Percentiles rank a stretch among this genome's conserved stretches.
phyloP scores from a whole-genome alignment of 1,284 basidiomycete species.

The Fomitopsis schrenkii region DNA sequence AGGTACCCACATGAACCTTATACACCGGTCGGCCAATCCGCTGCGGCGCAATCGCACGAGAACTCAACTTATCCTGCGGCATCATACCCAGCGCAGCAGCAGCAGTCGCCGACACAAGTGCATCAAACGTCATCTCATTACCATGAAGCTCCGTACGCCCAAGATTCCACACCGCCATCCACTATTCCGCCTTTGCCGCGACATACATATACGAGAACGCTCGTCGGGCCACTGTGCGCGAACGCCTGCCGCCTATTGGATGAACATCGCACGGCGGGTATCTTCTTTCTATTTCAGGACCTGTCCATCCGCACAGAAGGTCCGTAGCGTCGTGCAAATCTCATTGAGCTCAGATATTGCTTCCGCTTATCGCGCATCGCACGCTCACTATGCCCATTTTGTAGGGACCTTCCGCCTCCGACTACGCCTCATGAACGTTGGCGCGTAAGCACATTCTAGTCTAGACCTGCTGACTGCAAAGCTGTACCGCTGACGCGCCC shows the following conservation, averaged over 20 bases:
- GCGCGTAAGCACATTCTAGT: slow-evolving; percentile 58
- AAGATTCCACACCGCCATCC: slow-evolving; percentile 29
- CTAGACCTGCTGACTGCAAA: slow-evolving; percentile 16
- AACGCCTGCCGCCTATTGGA: slow-evolving; percentile 81
- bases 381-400: slow-evolving; percentile 12
- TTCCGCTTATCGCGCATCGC: slow-evolving; percentile 18
- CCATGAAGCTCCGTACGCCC: slow-evolving; percentile 25
- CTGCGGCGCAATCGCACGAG: slow-evolving; percentile 21
- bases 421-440: slow-evolving; percentile 81
- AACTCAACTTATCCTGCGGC: slow-evolving; percentile 34
- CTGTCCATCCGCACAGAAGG: slow-evolving; percentile 85
- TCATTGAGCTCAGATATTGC: slow-evolving; percentile 10
- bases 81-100: slow-evolving; percentile 29
- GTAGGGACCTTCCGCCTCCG: slow-evolving; percentile 73
- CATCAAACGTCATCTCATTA: slow-evolving; percentile 23
- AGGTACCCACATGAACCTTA: slow-evolving; percentile 34
- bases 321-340: slow-evolving; percentile 23
- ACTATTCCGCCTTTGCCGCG: slow-evolving; percentile 45
- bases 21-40: slow-evolving; percentile 16
- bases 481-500: slow-evolving; percentile 10
- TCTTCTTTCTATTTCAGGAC: slow-evolving; percentile 89
- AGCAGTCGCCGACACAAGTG: slow-evolving; percentile 20
- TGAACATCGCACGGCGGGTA: slow-evolving; percentile 77
- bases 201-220: slow-evolving; percentile 77
- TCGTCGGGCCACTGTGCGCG: slow-evolving; percentile 83